phyloP scores from a whole-genome alignment of 208 protist species.

The Angomonas desouzai region DNA sequence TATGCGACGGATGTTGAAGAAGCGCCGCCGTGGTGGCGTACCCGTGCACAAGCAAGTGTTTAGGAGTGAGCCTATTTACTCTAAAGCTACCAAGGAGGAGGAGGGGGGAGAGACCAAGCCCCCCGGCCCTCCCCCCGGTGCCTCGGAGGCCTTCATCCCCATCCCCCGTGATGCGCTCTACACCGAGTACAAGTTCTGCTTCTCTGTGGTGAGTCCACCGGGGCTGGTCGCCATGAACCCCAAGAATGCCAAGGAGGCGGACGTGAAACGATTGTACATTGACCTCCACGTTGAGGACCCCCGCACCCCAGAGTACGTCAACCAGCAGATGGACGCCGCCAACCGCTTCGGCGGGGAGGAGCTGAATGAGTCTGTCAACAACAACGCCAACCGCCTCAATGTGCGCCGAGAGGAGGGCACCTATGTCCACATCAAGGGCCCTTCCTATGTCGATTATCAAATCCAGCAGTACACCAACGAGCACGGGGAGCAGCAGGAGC shows the following conservation, averaged over 20 bases:
- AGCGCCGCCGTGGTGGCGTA: not conserved
- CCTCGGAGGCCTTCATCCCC: not conserved
- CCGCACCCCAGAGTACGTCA: constrained; percentile 2
- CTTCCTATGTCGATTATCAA: constrained; percentile 15
- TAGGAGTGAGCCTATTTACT: not conserved
- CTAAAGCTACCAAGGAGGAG: not conserved
- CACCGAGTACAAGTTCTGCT: constrained; percentile 4
- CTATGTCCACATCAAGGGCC: not conserved
- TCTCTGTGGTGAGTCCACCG: not conserved
- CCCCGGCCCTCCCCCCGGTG: not conserved
- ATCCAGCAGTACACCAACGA: constrained; percentile 64
- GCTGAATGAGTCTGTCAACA: not conserved
- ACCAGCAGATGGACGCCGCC: not conserved
- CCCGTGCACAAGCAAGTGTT: not conserved
- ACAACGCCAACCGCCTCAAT: constrained; percentile 3
- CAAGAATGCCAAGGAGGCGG: not conserved
- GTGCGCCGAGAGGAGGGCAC: not conserved
- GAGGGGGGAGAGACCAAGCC: not conserved
- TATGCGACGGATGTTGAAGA: not conserved
- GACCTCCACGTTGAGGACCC: constrained; percentile 8
- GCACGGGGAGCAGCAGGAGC: constrained; percentile 57
- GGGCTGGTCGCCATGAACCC: not conserved
- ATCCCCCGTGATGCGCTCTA: not conserved
- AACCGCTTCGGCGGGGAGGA: constrained; percentile 2
- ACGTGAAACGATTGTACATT: not conserved